phyloP scores from a whole-genome alignment of 2,329 filamentous ascomycete genomes.

The Fusarium musae region DNA sequence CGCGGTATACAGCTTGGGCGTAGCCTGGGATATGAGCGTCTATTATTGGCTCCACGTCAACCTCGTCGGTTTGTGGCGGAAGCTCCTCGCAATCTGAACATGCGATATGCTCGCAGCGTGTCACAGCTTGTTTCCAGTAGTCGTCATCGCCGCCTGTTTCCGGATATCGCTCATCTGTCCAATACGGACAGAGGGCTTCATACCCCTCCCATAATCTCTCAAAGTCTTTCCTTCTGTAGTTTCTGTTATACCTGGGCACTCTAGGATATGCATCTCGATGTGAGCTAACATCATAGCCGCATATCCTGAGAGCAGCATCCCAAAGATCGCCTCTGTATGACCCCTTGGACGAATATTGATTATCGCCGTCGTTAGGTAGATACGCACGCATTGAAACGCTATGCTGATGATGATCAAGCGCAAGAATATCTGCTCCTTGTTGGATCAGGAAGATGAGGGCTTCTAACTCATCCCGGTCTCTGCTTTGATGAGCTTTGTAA shows the following conservation, averaged over 20 bases:
- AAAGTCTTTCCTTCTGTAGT: conserved; percentile 19
- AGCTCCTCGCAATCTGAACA: conserved; percentile 4
- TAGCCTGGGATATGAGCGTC: neutral
- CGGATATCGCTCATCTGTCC: conserved; percentile 14
- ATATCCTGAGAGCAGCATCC: conserved; percentile 17
- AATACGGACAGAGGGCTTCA: conserved; percentile 23
- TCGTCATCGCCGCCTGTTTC: neutral
- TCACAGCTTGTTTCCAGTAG: conserved; percentile 11
- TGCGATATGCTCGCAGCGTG: neutral
- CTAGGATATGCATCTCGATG: conserved; percentile 3
- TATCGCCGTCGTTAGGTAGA: conserved; percentile 2
- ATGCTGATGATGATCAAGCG: neutral
- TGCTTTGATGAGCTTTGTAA: neutral
- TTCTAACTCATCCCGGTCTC: neutral
- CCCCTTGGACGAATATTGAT: conserved; percentile 6
- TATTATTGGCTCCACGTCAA: neutral
- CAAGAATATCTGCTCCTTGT: neutral
- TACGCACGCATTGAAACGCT: conserved; percentile 5
- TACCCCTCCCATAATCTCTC: conserved; percentile 19
- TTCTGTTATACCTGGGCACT: conserved; percentile 4
- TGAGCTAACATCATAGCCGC: neutral
- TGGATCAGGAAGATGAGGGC: neutral
- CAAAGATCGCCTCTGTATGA: conserved; percentile 28
- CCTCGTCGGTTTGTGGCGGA: too few relatives aligned
- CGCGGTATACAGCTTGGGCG: neutral